Conservation (phyloP, 352 stramenopile species). For the Thalassiosira hispida region DNA sequence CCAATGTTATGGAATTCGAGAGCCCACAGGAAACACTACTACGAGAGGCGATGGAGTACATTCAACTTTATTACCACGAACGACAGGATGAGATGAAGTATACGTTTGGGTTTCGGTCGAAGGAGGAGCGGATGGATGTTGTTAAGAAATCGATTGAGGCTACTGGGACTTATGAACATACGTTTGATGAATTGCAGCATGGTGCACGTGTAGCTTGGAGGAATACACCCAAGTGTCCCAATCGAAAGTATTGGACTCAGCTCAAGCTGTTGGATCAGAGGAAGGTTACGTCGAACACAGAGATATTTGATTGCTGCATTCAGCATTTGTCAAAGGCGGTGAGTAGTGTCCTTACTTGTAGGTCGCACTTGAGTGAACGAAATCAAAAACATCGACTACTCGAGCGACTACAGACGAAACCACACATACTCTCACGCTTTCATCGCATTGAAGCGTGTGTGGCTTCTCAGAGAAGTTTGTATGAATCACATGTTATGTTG, state of each 20-base stretch:
- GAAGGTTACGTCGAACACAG: slow-evolving; percentile 30
- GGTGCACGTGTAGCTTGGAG: slow-evolving; percentile 48
- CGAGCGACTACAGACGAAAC: too few relatives aligned
- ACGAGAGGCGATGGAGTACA: slow-evolving; percentile 45
- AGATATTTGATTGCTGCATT: slow-evolving; percentile 44
- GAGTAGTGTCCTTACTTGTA: too few relatives aligned
- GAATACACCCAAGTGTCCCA: slow-evolving; percentile 53
- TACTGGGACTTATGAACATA: slow-evolving; percentile 47
- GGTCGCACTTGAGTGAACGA: too few relatives aligned
- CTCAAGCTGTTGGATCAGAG: slow-evolving; percentile 49
- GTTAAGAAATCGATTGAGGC: slow-evolving; percentile 35
- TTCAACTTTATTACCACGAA: slow-evolving; percentile 58
- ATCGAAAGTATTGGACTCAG: slow-evolving; percentile 51
- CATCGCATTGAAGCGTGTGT: too few relatives aligned
- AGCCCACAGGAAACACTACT: slow-evolving; percentile 27
- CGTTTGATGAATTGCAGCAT: slow-evolving; percentile 56
- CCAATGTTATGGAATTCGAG: slow-evolving; percentile 24
- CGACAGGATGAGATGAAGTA: slow-evolving; percentile 44
- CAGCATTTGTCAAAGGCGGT: slow-evolving; percentile 48
- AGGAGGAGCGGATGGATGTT: slow-evolving; percentile 25
- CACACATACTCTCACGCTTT: too few relatives aligned
- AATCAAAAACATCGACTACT: too few relatives aligned
- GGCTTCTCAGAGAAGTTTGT: background rate
- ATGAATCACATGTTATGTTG: background rate
- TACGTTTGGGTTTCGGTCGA: slow-evolving; percentile 24